Base-by-base conservation (phyloP, 108 stramenopile species). In the Cyclotella cryptica region DNA sequence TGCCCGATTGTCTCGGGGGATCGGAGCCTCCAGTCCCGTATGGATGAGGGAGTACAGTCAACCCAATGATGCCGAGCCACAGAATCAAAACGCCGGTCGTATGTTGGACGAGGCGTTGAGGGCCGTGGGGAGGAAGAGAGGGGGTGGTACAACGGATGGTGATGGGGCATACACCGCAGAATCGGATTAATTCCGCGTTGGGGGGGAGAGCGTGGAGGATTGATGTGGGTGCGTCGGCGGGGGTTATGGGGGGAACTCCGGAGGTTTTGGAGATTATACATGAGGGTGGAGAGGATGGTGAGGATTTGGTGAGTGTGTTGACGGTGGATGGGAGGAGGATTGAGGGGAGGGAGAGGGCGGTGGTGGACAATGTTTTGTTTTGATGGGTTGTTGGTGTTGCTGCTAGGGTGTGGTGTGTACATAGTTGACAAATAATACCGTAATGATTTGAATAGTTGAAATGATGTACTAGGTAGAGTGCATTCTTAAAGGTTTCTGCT, bases 151-250 rank as follows among this genome's bases (percentile, higher is more conserved):
- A 88, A 44, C 72, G 92, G 27, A 91, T 93, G 88, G 89, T 91
- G 29, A 90, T 94, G 87, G 93, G 93, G 2, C 93, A 94, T 72
- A 94, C 91, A 18, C 86, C 89, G 1, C 93, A 94, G 82, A 30
- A 65, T 19, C 44, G 66, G 65, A 91, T 92, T 59, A 94, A 94
- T 83, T 81, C 85, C 9, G 89, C 84, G 3, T 74, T 90, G 29
- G 60, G 81, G 4, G 88, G 90, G 22, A 87, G 79, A 69, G 91
- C 89, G 9, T 94, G 93, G 93, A 66, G 93, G 42, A 69, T 92
- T 39, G 93, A 94, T 72, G 87, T 91, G 17, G 93, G 91, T 45
- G 84, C 86, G 11, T 79, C 75, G 30, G 61, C 65, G 24, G 90
- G 91, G 8, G 89, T 92, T 10, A 82, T 88, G 71, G 78, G 74